Evolutionary conservation across 1,284 basidiomycete genomes (phyloP), one percentile per base, ranked within the genome.

Genomic region (Moniliella sp.): DNA sequence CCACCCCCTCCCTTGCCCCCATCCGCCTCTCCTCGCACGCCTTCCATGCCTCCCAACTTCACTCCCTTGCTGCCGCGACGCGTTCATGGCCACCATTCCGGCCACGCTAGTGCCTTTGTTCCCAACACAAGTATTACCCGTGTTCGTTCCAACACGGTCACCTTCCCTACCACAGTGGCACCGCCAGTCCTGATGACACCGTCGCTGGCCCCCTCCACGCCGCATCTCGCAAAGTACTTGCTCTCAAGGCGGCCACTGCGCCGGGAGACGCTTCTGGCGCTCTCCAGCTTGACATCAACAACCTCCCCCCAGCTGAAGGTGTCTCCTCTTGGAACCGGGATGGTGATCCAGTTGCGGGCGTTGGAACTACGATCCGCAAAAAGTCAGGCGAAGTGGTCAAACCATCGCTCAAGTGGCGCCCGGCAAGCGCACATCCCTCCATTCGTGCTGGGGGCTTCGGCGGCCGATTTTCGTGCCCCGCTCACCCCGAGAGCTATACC

Each of bases 341-440:
- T 14, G 25, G 27, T 4, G 25, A 25, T 13, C 43, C 42, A 8
- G 37, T 46, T 14, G 36, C 34, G 21, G 37, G 36, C 9, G 30
- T 44, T 3, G 38, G 38, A 15, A 43, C 51, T 1, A 55, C 76
- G 35, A 64, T 79, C 19, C 72, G 82, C 36, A 91, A 88, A n/a
- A 91, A 91, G 64, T 82, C 80, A 15, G 82, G 84, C 18, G 77
- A 91, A 63, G 73, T 80, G 1, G 72, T 94, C 55, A 84, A 84
- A 61, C 75, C 82, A 2, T 84, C 83, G 2, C 69, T 94, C 47
- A 91, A 91, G 64, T 66, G 70, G 11, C 69, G 67, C 38, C 69
- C 19, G 27, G 34, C 39, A 15, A 66, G 45, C 70, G 66, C 23
- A 55, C 18, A 45, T 48, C 38, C 33, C 48, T n/a, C 32, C 31